Percentiles rank a stretch among this genome's conserved stretches.
Evolutionary conservation across 164 flowering plant species (phyloP).

Genomic region (Nelumbo lutea): DNA sequence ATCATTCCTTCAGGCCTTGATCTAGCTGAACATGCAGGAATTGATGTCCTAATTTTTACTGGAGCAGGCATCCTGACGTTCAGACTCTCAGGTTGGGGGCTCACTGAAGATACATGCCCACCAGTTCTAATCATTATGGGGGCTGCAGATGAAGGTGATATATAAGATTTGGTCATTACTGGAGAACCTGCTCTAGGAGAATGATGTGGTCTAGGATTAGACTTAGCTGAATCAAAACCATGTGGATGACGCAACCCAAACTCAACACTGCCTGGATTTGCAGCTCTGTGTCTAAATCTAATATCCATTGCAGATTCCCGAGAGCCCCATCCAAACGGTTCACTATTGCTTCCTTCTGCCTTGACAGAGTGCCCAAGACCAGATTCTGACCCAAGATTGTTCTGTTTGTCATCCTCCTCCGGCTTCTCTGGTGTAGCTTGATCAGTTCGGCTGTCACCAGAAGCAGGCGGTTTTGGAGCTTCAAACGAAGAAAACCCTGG

Average conservation of each 20-base stretch:
- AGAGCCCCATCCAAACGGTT: constrained; percentile 6
- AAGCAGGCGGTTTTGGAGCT: constrained; percentile 10
- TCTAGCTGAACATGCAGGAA: constrained; percentile 14
- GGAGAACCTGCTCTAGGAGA: constrained; percentile 11
- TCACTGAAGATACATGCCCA: constrained; percentile 19
- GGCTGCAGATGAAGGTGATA: constrained; percentile 22
- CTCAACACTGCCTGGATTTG: constrained; percentile 7
- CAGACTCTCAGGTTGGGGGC: constrained; percentile 16
- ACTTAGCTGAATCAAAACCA: constrained; percentile 13
- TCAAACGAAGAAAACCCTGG: constrained; percentile 15
- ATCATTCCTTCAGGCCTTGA: constrained; percentile 11
- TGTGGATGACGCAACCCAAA: constrained; percentile 11
- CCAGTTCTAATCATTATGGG: constrained; percentile 26
- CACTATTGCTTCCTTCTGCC: constrained; percentile 14
- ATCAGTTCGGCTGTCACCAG: constrained; percentile 14
- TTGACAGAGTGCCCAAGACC: constrained; percentile 13
- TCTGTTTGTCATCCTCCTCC: constrained; percentile 25
- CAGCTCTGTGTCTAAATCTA: constrained; percentile 5
- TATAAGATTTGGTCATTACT: constrained; percentile 2
- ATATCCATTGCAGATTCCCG: constrained; percentile 5
- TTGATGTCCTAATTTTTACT: constrained; percentile 25
- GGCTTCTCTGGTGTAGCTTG: constrained; percentile 9
- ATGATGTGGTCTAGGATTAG: constrained; percentile 14
- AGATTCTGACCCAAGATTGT: constrained; percentile 14
- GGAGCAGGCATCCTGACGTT: constrained; percentile 15